Base-by-base conservation (phyloP, 768 basidiomycete genomes). In the Scleroderma citrinum region DNA sequence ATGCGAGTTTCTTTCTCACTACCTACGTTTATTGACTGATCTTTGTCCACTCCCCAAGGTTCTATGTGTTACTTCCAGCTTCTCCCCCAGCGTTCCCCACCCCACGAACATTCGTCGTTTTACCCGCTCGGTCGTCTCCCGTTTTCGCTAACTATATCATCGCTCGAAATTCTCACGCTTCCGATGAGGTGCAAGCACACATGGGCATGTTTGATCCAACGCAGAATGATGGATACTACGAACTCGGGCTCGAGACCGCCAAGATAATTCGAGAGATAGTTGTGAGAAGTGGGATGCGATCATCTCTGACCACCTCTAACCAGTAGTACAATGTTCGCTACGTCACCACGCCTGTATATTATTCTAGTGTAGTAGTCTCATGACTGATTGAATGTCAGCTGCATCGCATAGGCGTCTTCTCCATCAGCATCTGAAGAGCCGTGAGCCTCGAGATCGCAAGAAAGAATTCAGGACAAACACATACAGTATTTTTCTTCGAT, bases 321-420 rank as follows among this genome's bases (percentile, higher is more conserved):
- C 26, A 31, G 23, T 34, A 45, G 48, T 51, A 45, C 44, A 48
- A 14, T 36, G n/a, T 48, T 24, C 31, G 48, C 47, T 54, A 47
- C 51, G 6, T 35, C 5, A 3, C 5, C 13, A 29, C 44, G 42
- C 50, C 50, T 49, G 46, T 41, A 34, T 19, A 34, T 35, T 50
- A 48, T 36, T 19, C 46, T 32, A 41, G 32, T 31, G 29, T 32
- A 41, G 32, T 31, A 24, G 46, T 21, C 14, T 43, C 32, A 44
- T 60, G 54, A 59, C 47, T 48, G 36, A 12, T 77, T 73, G 51
- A 92, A 70, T 7, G 75, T 71, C 37, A 92, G 75, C 20, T 83
- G 77, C 92, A 96, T 96, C 2, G 89, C 84, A 61, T 92, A 93
- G 19, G 93, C 93, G 53, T 94, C 92, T 68, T 96, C 92, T 3